A percentile compares a stretch with the other conserved stretches of the same genome.
phyloP scores from a whole-genome alignment of 1,139 yeast species.

The Hemisphaericaspora xylanilytica region DNA sequence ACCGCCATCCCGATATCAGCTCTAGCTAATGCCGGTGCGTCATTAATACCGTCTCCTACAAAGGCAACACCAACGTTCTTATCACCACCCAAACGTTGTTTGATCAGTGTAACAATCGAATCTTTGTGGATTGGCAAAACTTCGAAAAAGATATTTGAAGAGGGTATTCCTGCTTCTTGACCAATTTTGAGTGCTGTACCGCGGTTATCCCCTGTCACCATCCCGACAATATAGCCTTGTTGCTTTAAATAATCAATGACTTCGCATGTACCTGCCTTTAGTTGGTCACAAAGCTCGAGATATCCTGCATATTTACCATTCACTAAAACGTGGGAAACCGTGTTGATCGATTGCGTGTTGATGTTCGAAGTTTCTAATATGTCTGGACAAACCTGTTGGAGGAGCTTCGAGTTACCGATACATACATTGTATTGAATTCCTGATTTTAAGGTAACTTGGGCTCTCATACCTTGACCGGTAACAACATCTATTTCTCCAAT shows the following conservation, averaged over 20 bases:
- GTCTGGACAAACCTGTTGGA: constrained; percentile 24
- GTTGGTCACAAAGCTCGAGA: constrained; percentile 64
- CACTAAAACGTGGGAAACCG: constrained; percentile 46
- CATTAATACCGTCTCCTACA: constrained; percentile 96
- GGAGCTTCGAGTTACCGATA: constrained; percentile 58
- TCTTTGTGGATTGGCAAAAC: constrained; percentile 79
- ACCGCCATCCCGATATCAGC: constrained; percentile 91
- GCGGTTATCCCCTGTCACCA: constrained; percentile 85
- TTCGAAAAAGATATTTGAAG: constrained; percentile 67
- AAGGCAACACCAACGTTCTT: constrained; percentile 59
- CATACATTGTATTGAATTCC: constrained; percentile 29
- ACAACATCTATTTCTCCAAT: constrained; percentile 47
- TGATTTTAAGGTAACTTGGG: constrained; percentile 29
- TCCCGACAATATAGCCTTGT: constrained; percentile 67
- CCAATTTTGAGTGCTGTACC: constrained; percentile 69
- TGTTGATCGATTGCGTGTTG: constrained; percentile 22
- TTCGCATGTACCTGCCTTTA: constrained; percentile 62
- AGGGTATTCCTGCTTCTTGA: constrained; percentile 60
- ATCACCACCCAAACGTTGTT: constrained; percentile 36
- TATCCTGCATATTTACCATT: constrained; percentile 61
- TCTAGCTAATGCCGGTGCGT: constrained; percentile 90
- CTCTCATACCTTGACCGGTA: constrained; percentile 73
- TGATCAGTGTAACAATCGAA: constrained; percentile 59
- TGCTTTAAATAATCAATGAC: constrained; percentile 56
- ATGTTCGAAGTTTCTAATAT: constrained; percentile 9